Base-by-base conservation (phyloP, 805 yeast genomes). In the Sugiyamaella lignohabitans region DNA sequence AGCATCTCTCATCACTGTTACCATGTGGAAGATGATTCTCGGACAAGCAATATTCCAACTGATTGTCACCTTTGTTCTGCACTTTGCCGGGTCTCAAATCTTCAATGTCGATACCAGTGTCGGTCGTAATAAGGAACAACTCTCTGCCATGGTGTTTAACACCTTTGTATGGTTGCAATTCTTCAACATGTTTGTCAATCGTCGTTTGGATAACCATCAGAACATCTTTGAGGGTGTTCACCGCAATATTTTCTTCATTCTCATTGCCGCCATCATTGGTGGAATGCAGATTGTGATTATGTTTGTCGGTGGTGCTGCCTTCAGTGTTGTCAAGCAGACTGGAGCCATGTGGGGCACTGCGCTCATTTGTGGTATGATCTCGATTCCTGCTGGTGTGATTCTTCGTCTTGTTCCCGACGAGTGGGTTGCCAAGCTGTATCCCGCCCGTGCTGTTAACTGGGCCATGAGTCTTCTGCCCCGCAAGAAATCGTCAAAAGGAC, bases 1-100 rank as follows among this genome's bases (percentile, higher is more conserved):
- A 19, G 75, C 79, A 14, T 85, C 94, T 1, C 73, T 93, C 66
- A 91, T 93, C 54, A 74, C 95, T 3, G 80, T 82, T 2, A 84
- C 96, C 6, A 93, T 93, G 89, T 93, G 98, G 98, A 93, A 93
- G 67, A 91, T 93, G 97, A 93, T 93, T 56, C 51, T 89, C 42
- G 93, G 95, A 2, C 97, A 93, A 68, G 76, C 96, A 1, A 50
- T 73, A 14, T 75, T 80, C 51, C 99, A 93, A 71, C 74, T 93
- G 52, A 62, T 74, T 19, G 76, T 93, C 17, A 91, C 98, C 0
- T 83, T 93, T 60, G 71, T 74, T 8, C 66, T 93, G 39, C 93
- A 88, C 64, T 93, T 87, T 66, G 84, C 79, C 6, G 96, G 97
- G 17, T 63, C 66, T 14, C 44, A 65, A 39, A 67, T 88, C 24